Percentiles rank a stretch among this genome's conserved stretches.
Conservation (phyloP, 768 basidiomycete species). For the Hericium coralloides region DNA sequence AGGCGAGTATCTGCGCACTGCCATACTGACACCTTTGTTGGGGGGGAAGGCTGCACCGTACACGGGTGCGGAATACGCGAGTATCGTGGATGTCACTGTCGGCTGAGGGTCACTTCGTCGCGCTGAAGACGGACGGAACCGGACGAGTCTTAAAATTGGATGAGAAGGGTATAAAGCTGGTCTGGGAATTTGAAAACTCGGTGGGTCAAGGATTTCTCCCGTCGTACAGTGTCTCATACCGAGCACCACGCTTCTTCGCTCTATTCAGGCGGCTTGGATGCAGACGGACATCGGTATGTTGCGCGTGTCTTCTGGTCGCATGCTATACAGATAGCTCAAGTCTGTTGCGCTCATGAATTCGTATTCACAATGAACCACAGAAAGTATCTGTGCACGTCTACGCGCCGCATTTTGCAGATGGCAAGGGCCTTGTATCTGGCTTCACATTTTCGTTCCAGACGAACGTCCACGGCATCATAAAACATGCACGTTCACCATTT, state of each 20-base stretch:
- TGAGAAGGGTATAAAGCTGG: conserved; percentile 29
- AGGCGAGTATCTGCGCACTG: conserved; percentile 36
- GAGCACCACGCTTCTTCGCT: conserved; percentile 35
- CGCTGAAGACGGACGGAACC: conserved; percentile 43
- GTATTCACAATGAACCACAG: conserved; percentile 25
- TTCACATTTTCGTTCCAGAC: conserved; percentile 62
- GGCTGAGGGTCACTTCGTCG: conserved; percentile 52
- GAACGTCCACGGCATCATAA: conserved; percentile 54
- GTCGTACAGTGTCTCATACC: conserved; percentile 10
- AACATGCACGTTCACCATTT: conserved; percentile 38
- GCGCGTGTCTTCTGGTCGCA: conserved; percentile 64
- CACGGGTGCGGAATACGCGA: conserved; percentile 29
- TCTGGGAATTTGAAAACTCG: conserved; percentile 50
- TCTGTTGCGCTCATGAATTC: background rate
- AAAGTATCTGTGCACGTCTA: conserved; percentile 46
- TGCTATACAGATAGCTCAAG: conserved; percentile 33
- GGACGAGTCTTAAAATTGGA: conserved; percentile 46
- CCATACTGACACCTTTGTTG: conserved; percentile 43
- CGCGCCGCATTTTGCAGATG: conserved; percentile 36
- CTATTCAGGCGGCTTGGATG: conserved; percentile 49
- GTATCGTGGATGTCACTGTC: conserved; percentile 50
- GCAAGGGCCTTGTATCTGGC: conserved; percentile 38
- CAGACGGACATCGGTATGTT: conserved; percentile 43
- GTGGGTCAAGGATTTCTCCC: conserved; percentile 26
- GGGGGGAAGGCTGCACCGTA: conserved; percentile 32